Evolutionary conservation across 371 early-diverging fungal species (phyloP), one percentile per base, ranked within the genome.

Genomic region (Mortierella sp.): DNA sequence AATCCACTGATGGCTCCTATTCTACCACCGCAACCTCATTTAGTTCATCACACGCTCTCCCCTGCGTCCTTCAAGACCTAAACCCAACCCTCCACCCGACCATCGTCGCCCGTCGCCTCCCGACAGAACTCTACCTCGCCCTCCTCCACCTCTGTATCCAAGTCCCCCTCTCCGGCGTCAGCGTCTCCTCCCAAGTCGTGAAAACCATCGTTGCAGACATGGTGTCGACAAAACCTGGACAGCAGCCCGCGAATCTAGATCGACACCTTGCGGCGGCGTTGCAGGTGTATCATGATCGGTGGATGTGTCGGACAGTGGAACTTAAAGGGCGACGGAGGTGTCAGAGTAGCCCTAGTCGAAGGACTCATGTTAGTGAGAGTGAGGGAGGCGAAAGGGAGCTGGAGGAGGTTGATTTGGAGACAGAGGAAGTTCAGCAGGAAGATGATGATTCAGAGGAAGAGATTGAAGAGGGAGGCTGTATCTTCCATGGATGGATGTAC

Each of bases 111-210:
- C 79, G 81, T 35, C 78, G 76, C 3, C 74, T 84, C 3, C 85
- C 85, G 0, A 76, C 44, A 32, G 81, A 84, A 56, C 68, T 84
- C 72, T 84, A 84, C 68, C 72, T 84, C 10, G 85, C 85, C 1
- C 56, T 84, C 10, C 77, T 84, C 8, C 85, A 84, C 44, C 81
- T 84, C 48, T 81, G 85, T 32, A 73, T 76, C n/a, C 79, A 81
- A 21, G 81, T 81, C 0, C 81, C 81, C 0, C 74, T 78, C 32
- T 74, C 78, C 2, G 72, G 71, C 21, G 16, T 81, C 3, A 51
- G 46, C 18, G 58, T 56, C 12, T 80, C 85, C 2, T 56, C 55
- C 27, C 73, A 48, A 49, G 79, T 81, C n/a, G 81, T 81, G 21
- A 81, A 78, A 54, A 78, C 81, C 24, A 78, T 84, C 14, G 63